A percentile compares a stretch with the other conserved stretches of the same genome.
phyloP scores from a whole-genome alignment of 805 yeast genomes.

The Ogataea pilisensis region DNA sequence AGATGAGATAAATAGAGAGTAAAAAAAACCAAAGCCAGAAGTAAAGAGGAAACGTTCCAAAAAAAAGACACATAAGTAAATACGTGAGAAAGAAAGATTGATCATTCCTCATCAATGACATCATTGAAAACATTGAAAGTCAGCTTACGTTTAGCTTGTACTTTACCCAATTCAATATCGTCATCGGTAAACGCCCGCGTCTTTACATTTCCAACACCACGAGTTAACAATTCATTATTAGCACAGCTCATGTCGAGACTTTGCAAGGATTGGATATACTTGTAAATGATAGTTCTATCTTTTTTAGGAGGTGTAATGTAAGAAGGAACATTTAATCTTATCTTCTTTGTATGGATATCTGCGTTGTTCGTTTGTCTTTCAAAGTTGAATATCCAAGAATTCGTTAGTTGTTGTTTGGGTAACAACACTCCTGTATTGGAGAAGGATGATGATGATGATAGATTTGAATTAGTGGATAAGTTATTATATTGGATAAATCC shows the following conservation, averaged over 20 bases:
- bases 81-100: no score
- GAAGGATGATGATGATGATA: no score
- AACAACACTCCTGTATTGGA: conserved; percentile 15
- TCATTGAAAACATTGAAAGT: conserved; percentile 16
- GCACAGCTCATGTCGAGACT: no score
- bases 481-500: conserved; percentile 13
- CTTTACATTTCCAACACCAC: not conserved
- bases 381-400: conserved; percentile 16
- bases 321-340: conserved; percentile 14
- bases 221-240: not conserved
- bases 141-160: conserved; percentile 7
- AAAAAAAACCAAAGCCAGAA: no score
- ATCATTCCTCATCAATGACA: no score
- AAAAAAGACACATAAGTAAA: no score
- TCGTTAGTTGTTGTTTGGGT: conserved; percentile 17
- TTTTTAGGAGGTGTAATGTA: conserved; percentile 22
- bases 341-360: not conserved
- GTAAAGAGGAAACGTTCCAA: no score
- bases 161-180: conserved; percentile 4
- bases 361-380: not conserved
- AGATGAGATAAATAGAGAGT: no score
- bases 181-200: conserved; percentile 5
- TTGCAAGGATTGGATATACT: conserved; percentile 14
- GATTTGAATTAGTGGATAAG: no score
- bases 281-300: conserved; percentile 11